Evolutionary conservation across 2,329 filamentous ascomycete species (phyloP).

Genomic region (Verruconis gallopava): DNA sequence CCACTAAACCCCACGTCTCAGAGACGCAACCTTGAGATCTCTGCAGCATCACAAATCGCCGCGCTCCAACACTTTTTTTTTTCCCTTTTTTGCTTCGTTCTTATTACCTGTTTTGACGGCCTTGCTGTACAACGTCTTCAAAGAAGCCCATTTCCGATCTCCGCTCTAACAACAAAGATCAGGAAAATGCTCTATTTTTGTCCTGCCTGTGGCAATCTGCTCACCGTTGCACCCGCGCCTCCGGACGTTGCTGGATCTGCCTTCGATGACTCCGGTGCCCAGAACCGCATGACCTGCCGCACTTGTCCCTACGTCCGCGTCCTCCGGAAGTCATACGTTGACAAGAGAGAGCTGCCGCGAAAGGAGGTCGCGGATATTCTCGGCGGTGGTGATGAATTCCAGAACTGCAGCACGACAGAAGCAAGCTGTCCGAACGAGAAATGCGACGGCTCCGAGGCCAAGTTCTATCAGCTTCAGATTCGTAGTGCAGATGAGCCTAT

Average conservation of each 20-base stretch:
- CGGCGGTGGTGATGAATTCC: slow-evolving; percentile 77
- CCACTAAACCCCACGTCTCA: no score
- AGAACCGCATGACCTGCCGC: slow-evolving; percentile 85
- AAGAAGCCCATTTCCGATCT: no score
- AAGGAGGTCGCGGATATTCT: slow-evolving; percentile 86
- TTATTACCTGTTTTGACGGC: no score
- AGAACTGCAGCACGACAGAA: slow-evolving; percentile 74
- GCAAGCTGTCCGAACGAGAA: slow-evolving; percentile 71
- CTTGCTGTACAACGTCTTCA: no score
- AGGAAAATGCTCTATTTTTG: slow-evolving; percentile 61
- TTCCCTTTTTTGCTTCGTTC: no score
- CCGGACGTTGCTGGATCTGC: no score
- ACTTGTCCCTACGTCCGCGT: slow-evolving; percentile 89
- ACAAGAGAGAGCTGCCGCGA: slow-evolving; percentile 65
- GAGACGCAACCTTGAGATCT: no score
- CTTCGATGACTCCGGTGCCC: slow-evolving; percentile 21
- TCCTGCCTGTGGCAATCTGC: slow-evolving; percentile 70
- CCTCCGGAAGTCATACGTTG: slow-evolving; percentile 67
- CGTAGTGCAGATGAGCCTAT: slow-evolving; percentile 96
- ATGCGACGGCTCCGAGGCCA: slow-evolving; percentile 74
- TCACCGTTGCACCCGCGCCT: slow-evolving; percentile 50
- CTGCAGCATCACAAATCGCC: no score
- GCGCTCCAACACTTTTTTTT: no score
- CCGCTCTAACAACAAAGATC: no score
- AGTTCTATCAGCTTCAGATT: slow-evolving; percentile 95